Percentiles rank a stretch among this genome's conserved stretches.
Evolutionary conservation across 345 rosid species (phyloP).

Genomic region (Pseudoturritis turrita): DNA sequence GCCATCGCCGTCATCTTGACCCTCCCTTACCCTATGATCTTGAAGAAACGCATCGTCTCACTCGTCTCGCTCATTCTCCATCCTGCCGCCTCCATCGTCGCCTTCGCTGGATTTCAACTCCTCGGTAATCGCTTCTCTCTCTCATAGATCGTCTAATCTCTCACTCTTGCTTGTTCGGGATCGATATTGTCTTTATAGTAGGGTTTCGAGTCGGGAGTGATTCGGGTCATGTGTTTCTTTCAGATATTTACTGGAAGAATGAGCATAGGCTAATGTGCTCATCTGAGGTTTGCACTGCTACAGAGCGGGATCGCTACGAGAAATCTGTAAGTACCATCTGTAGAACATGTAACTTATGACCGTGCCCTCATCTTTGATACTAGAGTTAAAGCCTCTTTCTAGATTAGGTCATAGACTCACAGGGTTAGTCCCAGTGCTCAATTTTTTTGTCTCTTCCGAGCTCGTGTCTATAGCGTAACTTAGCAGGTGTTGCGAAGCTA

Average conservation of each 20-base stretch:
- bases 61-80: slow-evolving; percentile 62
- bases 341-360: not conserved
- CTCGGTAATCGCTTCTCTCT: slow-evolving; percentile 38
- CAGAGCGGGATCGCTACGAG: slow-evolving; percentile 86
- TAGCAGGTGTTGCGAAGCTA: not conserved
- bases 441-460: not conserved
- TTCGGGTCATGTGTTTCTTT: slow-evolving; percentile 9
- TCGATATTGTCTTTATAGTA: not conserved
- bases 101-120: slow-evolving; percentile 79
- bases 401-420: not conserved
- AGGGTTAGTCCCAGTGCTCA: not conserved
- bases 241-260: slow-evolving; percentile 86
- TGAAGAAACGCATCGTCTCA: slow-evolving; percentile 64
- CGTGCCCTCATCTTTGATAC: not conserved
- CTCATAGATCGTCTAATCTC: not conserved
- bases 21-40: slow-evolving; percentile 63
- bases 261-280: slow-evolving; percentile 80
- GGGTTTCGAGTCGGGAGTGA: not conserved
- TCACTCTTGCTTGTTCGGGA: not conserved
- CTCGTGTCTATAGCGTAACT: not conserved
- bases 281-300: slow-evolving; percentile 71
- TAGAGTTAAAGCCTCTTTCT: not conserved
- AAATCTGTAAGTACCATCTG: slow-evolving; percentile 48
- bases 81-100: slow-evolving; percentile 71
- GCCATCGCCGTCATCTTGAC: slow-evolving; percentile 58